Evolutionary conservation across 306 rosid species (phyloP), one percentile per base, ranked within the genome.

Genomic region (Oxytropis ochrocephala): DNA sequence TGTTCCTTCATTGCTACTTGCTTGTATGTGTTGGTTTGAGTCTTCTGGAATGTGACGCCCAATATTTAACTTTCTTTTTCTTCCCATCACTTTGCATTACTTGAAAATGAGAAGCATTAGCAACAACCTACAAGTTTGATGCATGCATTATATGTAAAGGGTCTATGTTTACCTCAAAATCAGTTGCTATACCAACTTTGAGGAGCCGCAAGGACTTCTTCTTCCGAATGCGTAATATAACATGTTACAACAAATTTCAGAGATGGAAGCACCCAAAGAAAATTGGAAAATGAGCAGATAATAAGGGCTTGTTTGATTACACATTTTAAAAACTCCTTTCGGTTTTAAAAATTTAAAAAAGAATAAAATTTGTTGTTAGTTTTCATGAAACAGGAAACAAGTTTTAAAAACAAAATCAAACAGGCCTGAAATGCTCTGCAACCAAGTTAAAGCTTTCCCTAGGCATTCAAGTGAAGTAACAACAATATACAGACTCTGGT

Each of bases 181-280:
- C 44, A 88, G 77, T 86, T 94, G 86, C 89, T 91, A 94, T 21
- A 94, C 97, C 84, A 91, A 50, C 86, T 89, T 88, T 52, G 97
- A 77, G 99, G 97, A 78, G 97, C 99, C 21, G 91, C 72, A 17
- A 94, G 97, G 75, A 88, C 85, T 83, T 87, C 96, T 35, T 87
- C 95, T 79, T 94, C 97, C 90, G 88, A 54, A 74, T 69, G 75
- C 64, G 82, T 59, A 79, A 54, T 50, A 70, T 8, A 56, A 81
- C 53, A 59, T 9, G 38, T 55, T 81, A 78, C 30, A 70, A 18
- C 67, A 65, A 32, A n/a, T n/a, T 38, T 29, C 43, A 14, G 74
- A 72, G 67, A 55, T 50, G 18, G 70, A 39, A 70, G 17, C 13
- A 36, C 27, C 53, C 11, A 50, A 58, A 73, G 54, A 55, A 77